Evolutionary conservation across 2,329 filamentous ascomycete species (phyloP).

Genomic region (Cyclaneusma minus): DNA sequence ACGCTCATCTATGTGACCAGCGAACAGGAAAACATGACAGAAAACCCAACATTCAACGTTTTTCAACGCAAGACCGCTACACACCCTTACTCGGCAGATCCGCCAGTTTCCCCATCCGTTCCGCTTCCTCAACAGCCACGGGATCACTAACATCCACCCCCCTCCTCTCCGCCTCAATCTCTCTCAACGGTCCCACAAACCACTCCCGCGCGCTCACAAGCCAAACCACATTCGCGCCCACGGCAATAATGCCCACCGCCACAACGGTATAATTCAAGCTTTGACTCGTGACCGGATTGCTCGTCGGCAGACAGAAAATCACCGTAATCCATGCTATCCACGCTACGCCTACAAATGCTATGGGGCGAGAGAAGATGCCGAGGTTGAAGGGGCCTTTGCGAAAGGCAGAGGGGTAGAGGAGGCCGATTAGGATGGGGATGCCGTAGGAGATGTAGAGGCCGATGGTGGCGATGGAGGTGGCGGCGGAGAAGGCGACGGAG

Average conservation of each 20-base stretch:
- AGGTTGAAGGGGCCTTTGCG: constrained; percentile 42
- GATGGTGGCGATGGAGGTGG: constrained; percentile 39
- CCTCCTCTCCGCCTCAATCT: constrained; percentile 31
- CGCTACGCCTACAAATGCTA: constrained; percentile 29
- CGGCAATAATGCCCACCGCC: constrained; percentile 37
- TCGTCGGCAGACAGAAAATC: constrained; percentile 38
- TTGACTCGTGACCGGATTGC: constrained; percentile 38
- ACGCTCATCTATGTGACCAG: too few species aligned
- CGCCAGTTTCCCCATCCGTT: too few species aligned
- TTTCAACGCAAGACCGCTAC: too few species aligned
- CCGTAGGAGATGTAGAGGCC: constrained; percentile 43
- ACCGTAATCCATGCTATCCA: constrained; percentile 41
- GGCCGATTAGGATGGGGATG: constrained; percentile 36
- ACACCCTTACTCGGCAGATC: too few species aligned
- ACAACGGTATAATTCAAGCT: constrained; percentile 44
- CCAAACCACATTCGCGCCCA: constrained; percentile 32
- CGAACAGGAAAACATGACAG: too few species aligned
- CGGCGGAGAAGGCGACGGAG: constrained; percentile 37
- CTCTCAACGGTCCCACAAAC: constrained; percentile 39
- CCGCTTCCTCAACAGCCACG: constrained; percentile 23
- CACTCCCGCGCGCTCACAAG: constrained; percentile 34
- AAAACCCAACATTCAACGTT: too few species aligned
- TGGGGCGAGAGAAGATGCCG: constrained; percentile 24
- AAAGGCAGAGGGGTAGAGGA: constrained; percentile 35
- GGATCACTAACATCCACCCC: constrained; percentile 32